phyloP scores from a whole-genome alignment of 352 stramenopile genomes.

The Pythium dissotocum region DNA sequence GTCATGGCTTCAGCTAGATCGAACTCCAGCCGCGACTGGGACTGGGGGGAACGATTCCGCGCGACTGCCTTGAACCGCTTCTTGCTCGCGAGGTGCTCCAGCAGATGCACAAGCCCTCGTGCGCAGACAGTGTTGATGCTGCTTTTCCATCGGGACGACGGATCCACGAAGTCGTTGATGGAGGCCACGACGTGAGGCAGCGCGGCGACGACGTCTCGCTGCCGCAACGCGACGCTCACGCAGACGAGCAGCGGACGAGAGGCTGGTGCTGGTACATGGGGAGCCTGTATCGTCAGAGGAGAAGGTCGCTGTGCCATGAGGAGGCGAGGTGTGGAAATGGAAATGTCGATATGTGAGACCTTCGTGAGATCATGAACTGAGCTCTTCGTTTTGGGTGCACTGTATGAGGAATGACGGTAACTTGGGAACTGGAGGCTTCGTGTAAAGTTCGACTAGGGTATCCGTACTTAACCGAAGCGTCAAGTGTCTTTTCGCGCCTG shows the following conservation, averaged over 20 bases:
- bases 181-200: constrained; percentile 41
- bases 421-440: too few relatives aligned
- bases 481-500: background rate
- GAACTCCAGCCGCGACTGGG: constrained; percentile 23
- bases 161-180: constrained; percentile 39
- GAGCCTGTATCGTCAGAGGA: too few relatives aligned
- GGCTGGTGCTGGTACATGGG: too few relatives aligned
- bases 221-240: constrained; percentile 7
- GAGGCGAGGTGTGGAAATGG: too few relatives aligned
- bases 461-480: background rate
- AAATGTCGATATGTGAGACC: too few relatives aligned
- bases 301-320: too few relatives aligned
- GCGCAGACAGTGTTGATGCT: constrained; percentile 38
- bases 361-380: too few relatives aligned
- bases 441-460: background rate
- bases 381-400: too few relatives aligned
- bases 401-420: too few relatives aligned
- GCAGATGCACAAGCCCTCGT: constrained; percentile 41
- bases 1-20: constrained; percentile 34
- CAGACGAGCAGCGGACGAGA: background rate
- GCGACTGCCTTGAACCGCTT: background rate
- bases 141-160: constrained; percentile 34
- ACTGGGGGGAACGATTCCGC: constrained; percentile 6
- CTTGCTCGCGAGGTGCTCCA: constrained; percentile 32
- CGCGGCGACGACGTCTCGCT: constrained; percentile 26